Evolutionary conservation across 176 grass and related monocot genomes (phyloP).

Genomic region (Oryza glumipatula): DNA sequence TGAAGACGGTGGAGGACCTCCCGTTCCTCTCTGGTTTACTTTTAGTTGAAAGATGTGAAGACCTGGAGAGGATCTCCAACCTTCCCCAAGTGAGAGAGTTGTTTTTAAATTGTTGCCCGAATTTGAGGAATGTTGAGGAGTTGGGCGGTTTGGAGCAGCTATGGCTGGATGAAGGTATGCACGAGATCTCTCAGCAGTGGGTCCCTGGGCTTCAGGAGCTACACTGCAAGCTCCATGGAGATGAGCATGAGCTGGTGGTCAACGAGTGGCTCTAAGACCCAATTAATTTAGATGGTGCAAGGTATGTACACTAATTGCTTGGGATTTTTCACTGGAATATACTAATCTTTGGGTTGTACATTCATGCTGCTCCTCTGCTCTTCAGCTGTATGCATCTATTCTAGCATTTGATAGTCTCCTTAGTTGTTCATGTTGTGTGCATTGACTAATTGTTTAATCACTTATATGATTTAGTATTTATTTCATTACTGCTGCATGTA

Average conservation of each 20-base stretch:
- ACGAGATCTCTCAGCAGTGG: not conserved
- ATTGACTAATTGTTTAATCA: too few species aligned
- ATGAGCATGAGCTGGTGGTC: not conserved
- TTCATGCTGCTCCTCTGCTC: too few species aligned
- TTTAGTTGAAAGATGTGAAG: not conserved
- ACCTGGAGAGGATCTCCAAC: conserved; percentile 36
- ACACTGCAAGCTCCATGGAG: too few species aligned
- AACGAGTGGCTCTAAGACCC: not conserved
- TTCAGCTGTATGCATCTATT: too few species aligned
- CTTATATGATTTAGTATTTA: too few species aligned
- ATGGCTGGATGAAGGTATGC: not conserved
- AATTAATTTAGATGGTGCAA: too few species aligned
- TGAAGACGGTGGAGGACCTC: conserved; percentile 44
- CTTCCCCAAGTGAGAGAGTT: conserved; percentile 24
- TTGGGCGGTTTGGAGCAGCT: not conserved
- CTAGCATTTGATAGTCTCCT: too few species aligned
- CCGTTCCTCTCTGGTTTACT: not conserved
- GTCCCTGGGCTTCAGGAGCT: not conserved
- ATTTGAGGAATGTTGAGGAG: conserved; percentile 29
- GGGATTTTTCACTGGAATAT: too few species aligned
- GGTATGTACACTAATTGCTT: too few species aligned
- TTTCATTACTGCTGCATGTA: too few species aligned
- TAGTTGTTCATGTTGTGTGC: too few species aligned
- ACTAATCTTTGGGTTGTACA: too few species aligned
- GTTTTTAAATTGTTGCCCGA: rapidly evolving